Evolutionary conservation across 2,329 filamentous ascomycete species (phyloP).

Genomic region (Claviceps quebecensis): DNA sequence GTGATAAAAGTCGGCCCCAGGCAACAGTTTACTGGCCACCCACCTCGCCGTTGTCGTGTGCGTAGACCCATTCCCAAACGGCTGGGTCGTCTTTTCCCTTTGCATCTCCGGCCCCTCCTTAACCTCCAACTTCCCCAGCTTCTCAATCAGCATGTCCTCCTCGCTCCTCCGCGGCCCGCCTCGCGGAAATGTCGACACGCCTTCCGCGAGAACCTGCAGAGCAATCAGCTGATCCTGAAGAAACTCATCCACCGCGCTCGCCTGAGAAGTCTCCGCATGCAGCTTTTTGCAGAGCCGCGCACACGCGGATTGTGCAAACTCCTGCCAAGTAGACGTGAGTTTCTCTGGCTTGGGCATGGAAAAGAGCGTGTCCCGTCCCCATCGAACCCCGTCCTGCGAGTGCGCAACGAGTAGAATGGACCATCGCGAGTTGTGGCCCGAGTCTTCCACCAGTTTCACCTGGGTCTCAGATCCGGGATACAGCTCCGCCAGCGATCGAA

Average conservation of each 20-base stretch:
- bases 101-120: slow-evolving; percentile 15
- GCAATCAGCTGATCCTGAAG: slow-evolving; percentile 48
- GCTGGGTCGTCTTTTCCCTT: slow-evolving; percentile 31
- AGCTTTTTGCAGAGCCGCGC: slow-evolving; percentile 31
- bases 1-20: slow-evolving; percentile 34
- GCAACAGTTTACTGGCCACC: slow-evolving; percentile 39
- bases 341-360: slow-evolving; percentile 31
- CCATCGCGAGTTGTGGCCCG: slow-evolving; percentile 33
- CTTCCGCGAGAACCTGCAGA: slow-evolving; percentile 44
- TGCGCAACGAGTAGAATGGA: slow-evolving; percentile 44
- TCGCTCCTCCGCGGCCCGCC: slow-evolving; percentile 7
- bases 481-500: slow-evolving; percentile 22
- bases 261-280: slow-evolving; percentile 27
- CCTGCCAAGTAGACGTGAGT: slow-evolving; percentile 11
- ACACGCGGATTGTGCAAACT: slow-evolving; percentile 27
- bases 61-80: slow-evolving; percentile 41
- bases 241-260: slow-evolving; percentile 39
- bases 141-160: slow-evolving; percentile 15
- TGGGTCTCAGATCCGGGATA: slow-evolving; percentile 30
- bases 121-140: slow-evolving; percentile 10
- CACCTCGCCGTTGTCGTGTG: slow-evolving; percentile 48
- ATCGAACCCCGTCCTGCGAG: slow-evolving; percentile 29
- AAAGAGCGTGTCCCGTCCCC: slow-evolving; percentile 33
- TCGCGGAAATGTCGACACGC: slow-evolving; percentile 32
- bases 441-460: slow-evolving; percentile 36